Evolutionary conservation across 2,329 filamentous ascomycete species (phyloP).

Genomic region (Orbilia brochopaga): DNA sequence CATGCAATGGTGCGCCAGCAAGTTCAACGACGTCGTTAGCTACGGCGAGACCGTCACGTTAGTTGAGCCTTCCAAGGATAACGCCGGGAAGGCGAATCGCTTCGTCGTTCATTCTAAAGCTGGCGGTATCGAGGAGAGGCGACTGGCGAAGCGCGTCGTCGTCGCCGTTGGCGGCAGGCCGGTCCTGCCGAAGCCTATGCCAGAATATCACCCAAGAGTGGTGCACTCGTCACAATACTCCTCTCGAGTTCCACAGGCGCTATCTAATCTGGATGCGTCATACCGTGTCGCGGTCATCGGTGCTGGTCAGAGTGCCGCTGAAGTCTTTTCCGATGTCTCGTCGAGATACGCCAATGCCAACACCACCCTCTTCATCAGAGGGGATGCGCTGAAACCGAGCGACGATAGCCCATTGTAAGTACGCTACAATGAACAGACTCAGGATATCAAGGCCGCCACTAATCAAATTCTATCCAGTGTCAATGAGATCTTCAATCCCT

Average conservation of each 20-base stretch:
- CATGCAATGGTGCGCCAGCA: slow-evolving; percentile 85
- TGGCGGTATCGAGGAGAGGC: slow-evolving; percentile 58
- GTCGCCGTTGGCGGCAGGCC: slow-evolving; percentile 72
- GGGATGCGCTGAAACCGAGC: slow-evolving; percentile 82
- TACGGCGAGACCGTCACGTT: slow-evolving; percentile 80
- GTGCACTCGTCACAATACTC: slow-evolving; percentile 90
- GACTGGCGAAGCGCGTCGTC: slow-evolving; percentile 64
- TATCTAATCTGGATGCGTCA: slow-evolving; percentile 58
- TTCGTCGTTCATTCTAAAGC: slow-evolving; percentile 56
- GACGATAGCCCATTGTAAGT: slow-evolving; percentile 95
- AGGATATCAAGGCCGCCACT: slow-evolving; percentile 52
- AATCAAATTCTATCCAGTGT: slow-evolving; percentile 64
- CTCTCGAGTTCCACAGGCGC: slow-evolving; percentile 57
- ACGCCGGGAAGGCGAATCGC: slow-evolving; percentile 54
- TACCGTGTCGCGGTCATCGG: slow-evolving; percentile 85
- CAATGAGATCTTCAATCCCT: slow-evolving; percentile 94
- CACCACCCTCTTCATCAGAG: slow-evolving; percentile 79
- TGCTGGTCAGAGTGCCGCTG: slow-evolving; percentile 88
- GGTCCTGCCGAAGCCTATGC: slow-evolving; percentile 73
- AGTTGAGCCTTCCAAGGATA: slow-evolving; percentile 67
- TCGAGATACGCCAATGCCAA: slow-evolving; percentile 79
- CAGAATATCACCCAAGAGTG: slow-evolving; percentile 67
- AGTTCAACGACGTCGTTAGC: slow-evolving; percentile 74
- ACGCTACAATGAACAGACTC: slow-evolving; percentile 7
- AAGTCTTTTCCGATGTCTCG: slow-evolving; percentile 92